Percentiles rank a stretch among this genome's conserved stretches.
phyloP scores from a whole-genome alignment of 805 yeast species.

The Lachancea dasiensis region DNA sequence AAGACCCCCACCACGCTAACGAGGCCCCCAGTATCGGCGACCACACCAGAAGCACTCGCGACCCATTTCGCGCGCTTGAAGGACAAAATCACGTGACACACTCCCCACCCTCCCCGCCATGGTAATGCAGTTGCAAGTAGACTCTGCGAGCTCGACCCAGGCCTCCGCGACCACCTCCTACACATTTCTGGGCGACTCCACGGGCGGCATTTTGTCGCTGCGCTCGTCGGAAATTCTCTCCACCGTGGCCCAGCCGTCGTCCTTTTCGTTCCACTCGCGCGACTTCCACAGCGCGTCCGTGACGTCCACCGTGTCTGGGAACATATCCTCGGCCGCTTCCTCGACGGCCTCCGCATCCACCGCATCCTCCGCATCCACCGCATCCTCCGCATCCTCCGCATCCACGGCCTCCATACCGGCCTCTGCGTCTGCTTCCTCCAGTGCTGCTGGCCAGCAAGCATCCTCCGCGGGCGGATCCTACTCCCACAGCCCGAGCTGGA shows the following conservation, averaged over 20 bases:
- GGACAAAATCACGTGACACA: neutral
- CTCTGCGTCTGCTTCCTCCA: constrained; percentile 12
- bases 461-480: constrained; percentile 12
- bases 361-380: neutral
- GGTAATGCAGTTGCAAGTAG: constrained; percentile 7
- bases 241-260: constrained; percentile 7
- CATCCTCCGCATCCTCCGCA: neutral
- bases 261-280: constrained; percentile 1
- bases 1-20: too few species aligned
- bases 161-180: constrained; percentile 7
- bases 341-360: neutral
- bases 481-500: constrained; percentile 9
- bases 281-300: too few species aligned
- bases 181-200: constrained; percentile 8
- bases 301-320: constrained; percentile 2
- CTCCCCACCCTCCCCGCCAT: neutral
- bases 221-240: constrained; percentile 9
- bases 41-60: too few species aligned
- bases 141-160: constrained; percentile 5
- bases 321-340: neutral
- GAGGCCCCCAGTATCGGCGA: too few species aligned
- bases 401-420: constrained; percentile 11
- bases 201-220: constrained; percentile 9
- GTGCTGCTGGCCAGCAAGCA: constrained; percentile 11
- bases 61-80: too few species aligned